Base-by-base conservation (phyloP, 2,329 filamentous ascomycete species). In the Fusarium lateritium region DNA sequence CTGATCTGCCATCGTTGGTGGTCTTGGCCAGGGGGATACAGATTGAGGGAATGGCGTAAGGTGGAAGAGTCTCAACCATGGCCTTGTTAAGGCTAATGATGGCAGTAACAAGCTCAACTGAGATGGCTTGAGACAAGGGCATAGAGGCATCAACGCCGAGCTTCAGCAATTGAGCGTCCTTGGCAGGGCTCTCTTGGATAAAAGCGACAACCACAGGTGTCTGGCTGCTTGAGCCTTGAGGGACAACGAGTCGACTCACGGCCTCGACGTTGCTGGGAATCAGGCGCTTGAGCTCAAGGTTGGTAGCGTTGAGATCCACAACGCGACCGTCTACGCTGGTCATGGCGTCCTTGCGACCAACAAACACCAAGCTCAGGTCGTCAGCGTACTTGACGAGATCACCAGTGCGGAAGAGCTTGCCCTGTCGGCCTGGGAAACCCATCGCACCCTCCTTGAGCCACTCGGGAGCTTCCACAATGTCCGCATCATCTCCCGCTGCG, bases 371-470 rank as follows among this genome's bases (percentile, higher is more conserved):
- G 17, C 19, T 54, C 47, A 76, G 45, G n/a, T 69, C 71, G 31
- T 76, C 74, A 0, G 52, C 31, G 13, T 76, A 76, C 21, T 70
- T 76, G 31, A 76, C 73, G 0, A 76, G 62, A 11, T 76, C 70
- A 0, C 73, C 73, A 1, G 73, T 76, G 24, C 65, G 71, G 47
- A 64, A 62, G 3, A 76, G 68, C 56, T 71, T 72, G 42, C 65
- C 39, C 7, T 70, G 70, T 34, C 73, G 70, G 4, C 73, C 73
- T 11, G 67, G 57, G 11, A 62, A 55, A 0, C 67, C 59, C 0
- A 53, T 40, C 0, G 55, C 46, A 1, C 73, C 73, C 10, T 54
- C 45, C 6, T 61, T 64, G n/a, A 75, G 65, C 73, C 73, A 75
- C 24, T 64, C 69, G 0, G 73, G 73, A 7, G 69, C 46, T 17